Conservation (phyloP, 306 rosid genomes). For the Malus domestica region DNA sequence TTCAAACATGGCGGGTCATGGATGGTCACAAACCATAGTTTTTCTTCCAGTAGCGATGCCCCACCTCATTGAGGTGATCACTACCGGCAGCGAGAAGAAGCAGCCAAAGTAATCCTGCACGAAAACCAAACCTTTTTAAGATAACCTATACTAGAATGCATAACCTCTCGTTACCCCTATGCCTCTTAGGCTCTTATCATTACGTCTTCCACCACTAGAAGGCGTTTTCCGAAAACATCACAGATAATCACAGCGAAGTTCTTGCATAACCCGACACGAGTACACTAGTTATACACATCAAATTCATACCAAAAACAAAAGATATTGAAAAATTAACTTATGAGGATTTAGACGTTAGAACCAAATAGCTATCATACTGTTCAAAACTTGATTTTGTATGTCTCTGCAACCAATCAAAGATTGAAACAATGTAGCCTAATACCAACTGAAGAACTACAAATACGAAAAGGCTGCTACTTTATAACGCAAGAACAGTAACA, state of each 20-base stretch:
- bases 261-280: not conserved
- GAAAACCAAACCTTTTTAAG: conserved; percentile 7
- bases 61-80: conserved; percentile 98
- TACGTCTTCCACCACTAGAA: not conserved
- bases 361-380: not conserved
- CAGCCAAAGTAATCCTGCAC: conserved; percentile 88
- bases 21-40: conserved; percentile 62
- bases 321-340: not conserved
- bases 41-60: conserved; percentile 87
- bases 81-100: conserved; percentile 88
- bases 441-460: not conserved
- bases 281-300: not conserved
- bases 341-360: not conserved
- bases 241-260: not conserved
- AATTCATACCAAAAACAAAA: not conserved
- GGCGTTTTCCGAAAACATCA: not conserved
- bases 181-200: not conserved
- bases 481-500: not conserved
- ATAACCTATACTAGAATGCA: not conserved
- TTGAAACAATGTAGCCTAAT: not conserved
- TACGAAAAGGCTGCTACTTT: not conserved
- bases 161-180: not conserved
- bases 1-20: conserved; percentile 13
- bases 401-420: not conserved
- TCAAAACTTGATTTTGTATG: not conserved